Conservation (phyloP, 1,284 basidiomycete species). For the Ustilago crameri region DNA sequence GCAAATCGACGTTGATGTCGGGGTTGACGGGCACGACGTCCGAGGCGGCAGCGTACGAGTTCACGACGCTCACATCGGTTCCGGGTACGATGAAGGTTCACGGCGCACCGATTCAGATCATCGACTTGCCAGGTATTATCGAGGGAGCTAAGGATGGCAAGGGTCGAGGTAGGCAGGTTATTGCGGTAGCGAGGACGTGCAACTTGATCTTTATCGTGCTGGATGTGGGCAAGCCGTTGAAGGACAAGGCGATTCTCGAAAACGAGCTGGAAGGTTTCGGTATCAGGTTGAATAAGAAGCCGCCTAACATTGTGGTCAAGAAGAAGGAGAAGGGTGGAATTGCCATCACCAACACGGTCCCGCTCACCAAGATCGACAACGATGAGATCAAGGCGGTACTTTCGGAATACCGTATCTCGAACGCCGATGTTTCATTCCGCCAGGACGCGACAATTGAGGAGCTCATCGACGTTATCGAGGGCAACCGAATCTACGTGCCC, state of each 20-base stretch:
- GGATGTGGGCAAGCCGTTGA: slow-evolving; percentile 93
- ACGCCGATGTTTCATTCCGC: slow-evolving; percentile 92
- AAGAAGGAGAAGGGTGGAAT: slow-evolving; percentile 92
- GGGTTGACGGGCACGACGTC: slow-evolving; percentile 97
- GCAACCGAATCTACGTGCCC: slow-evolving; percentile 79
- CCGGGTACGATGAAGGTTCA: slow-evolving; percentile 90
- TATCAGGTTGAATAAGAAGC: slow-evolving; percentile 93
- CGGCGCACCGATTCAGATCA: slow-evolving; percentile 83
- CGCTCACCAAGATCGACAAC: slow-evolving; percentile 93
- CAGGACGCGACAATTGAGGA: slow-evolving; percentile 94
- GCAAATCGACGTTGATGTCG: slow-evolving; percentile 91
- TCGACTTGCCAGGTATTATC: slow-evolving; percentile 87
- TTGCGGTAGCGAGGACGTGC: slow-evolving; percentile 94
- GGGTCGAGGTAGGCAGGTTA: slow-evolving; percentile 94
- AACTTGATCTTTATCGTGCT: slow-evolving; percentile 99
- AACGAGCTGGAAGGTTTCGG: slow-evolving; percentile 95
- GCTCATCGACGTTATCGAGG: slow-evolving; percentile 77
- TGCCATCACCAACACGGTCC: slow-evolving; percentile 73
- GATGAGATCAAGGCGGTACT: slow-evolving; percentile 97
- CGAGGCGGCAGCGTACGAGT: slow-evolving; percentile 97
- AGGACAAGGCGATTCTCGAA: slow-evolving; percentile 92
- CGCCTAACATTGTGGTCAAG: slow-evolving; percentile 81
- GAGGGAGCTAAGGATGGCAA: slow-evolving; percentile 98
- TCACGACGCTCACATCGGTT: slow-evolving; percentile 81
- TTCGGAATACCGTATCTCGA: slow-evolving; percentile 88